Percentiles rank a stretch among this genome's conserved stretches.
These are phyloP conservation scores for Podospora fimiseda DNA, from an alignment of 495 filamentous ascomycete species.

Conservation along the genomic window DNA sequence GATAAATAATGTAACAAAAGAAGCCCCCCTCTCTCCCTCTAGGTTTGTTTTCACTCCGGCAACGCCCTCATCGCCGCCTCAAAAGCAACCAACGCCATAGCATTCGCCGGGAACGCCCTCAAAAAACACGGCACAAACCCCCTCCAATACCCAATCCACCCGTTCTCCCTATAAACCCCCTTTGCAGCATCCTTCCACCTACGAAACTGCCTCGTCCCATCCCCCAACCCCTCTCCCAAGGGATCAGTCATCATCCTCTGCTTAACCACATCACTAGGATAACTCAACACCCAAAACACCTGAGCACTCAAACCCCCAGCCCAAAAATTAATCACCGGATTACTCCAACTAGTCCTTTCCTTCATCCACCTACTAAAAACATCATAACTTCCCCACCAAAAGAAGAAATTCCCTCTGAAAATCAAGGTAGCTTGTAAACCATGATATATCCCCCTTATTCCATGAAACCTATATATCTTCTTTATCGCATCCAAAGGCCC, in stretches of 20 bases:
- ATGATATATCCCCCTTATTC: conserved; percentile 73
- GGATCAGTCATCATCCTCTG: conserved; percentile 96
- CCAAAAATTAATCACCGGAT: conserved; percentile 90
- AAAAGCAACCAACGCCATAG: conserved; percentile 86
- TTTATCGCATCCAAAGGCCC: conserved; percentile 77
- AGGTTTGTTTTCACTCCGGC: conserved; percentile 36
- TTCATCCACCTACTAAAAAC: conserved; percentile 63
- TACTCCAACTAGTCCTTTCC: conserved; percentile 61
- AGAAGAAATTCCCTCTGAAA: conserved; percentile 92
- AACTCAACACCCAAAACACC: conserved; percentile 86
- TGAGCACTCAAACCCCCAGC: conserved; percentile 88
- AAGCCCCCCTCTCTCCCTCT: background rate
- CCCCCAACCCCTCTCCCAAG: conserved; percentile 61
- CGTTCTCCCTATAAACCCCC: conserved; percentile 68
- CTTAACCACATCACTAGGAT: conserved; percentile 93
- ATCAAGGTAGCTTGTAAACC: conserved; percentile 78
- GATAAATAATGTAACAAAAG: background rate
- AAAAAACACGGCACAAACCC: conserved; percentile 92
- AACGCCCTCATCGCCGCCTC: conserved; percentile 83
- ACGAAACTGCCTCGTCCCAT: conserved; percentile 62
- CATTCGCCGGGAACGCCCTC: conserved; percentile 93
- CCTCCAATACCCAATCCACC: conserved; percentile 79
- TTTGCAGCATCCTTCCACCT: conserved; percentile 76
- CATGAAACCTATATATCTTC: conserved; percentile 63
- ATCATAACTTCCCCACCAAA: conserved; percentile 94